These are phyloP conservation scores for Goffeauzyma gilvescens DNA, from an alignment of 768 basidiomycete species.

Conservation along the genomic window DNA sequence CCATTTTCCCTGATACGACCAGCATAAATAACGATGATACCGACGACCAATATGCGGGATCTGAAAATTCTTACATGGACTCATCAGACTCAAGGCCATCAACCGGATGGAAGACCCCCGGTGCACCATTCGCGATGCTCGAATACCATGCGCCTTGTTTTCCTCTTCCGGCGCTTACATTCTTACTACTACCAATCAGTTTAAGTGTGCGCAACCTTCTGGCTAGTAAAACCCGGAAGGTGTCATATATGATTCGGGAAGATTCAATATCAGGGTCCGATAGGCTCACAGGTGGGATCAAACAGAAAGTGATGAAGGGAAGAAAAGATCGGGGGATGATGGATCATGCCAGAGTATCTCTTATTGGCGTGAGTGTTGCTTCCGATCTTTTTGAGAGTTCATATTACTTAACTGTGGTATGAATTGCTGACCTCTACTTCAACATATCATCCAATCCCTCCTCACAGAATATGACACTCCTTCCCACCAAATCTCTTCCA, in stretches of 20 bases:
- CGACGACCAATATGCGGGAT: constrained; percentile 17
- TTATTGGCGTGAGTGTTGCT: constrained; percentile 25
- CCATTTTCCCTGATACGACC: constrained; percentile 16
- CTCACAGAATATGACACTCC: constrained; percentile 24
- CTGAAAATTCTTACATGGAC: background rate
- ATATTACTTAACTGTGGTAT: background rate
- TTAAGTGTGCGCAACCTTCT: constrained; percentile 23
- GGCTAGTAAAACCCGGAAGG: constrained; percentile 9
- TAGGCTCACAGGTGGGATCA: background rate
- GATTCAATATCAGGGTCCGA: background rate
- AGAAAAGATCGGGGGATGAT: constrained; percentile 19
- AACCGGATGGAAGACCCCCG: constrained; percentile 9
- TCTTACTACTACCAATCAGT: constrained; percentile 27
- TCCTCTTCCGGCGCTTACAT: constrained; percentile 20
- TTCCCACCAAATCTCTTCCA: constrained; percentile 12
- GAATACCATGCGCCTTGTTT: constrained; percentile 26
- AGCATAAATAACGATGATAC: no score
- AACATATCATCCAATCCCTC: background rate
- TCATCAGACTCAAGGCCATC: background rate
- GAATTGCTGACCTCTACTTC: background rate
- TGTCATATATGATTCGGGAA: constrained; percentile 23
- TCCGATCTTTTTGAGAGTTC: background rate
- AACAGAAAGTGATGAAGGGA: constrained; percentile 5
- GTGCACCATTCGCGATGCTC: constrained; percentile 25
- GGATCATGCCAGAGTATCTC: constrained; percentile 23